A percentile compares a stretch with the other conserved stretches of the same genome.
Conservation (phyloP, 108 stramenopile species). For the Parietichytrium sp. region DNA sequence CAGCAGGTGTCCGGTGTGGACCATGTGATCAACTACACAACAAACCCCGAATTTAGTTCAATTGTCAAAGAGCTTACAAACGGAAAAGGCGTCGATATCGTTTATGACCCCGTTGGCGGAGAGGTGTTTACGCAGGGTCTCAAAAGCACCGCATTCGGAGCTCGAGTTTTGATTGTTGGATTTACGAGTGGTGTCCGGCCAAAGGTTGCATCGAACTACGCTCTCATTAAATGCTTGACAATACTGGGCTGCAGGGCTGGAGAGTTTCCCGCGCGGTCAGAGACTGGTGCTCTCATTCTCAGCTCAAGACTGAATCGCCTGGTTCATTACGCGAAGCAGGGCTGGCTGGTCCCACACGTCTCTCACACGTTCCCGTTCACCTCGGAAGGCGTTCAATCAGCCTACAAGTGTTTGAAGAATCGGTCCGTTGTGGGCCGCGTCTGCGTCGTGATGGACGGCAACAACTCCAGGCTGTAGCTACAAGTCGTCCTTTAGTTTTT, state of each 20-base stretch:
- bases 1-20: conserved; percentile 15
- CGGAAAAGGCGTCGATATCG: background rate
- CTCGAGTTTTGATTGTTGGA: conserved; percentile 12
- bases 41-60: background rate
- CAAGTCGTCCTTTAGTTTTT: too few relatives aligned
- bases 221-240: conserved; percentile 21
- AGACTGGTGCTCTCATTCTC: background rate
- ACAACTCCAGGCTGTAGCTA: too few relatives aligned
- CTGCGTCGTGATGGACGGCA: background rate
- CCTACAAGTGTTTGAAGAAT: background rate
- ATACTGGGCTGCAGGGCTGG: conserved; percentile 1
- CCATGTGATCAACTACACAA: conserved; percentile 31
- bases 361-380: conserved; percentile 3
- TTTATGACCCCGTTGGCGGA: conserved; percentile 30
- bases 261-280: background rate
- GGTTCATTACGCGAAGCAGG: background rate
- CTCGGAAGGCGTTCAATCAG: background rate
- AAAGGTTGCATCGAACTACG: conserved; percentile 9
- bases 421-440: conserved; percentile 25
- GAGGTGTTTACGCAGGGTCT: background rate
- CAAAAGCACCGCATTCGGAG: background rate
- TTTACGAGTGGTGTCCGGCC: conserved; percentile 25
- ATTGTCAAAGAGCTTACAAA: background rate
- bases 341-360: background rate
- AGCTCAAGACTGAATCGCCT: background rate